Evolutionary conservation across 2,329 filamentous ascomycete genomes (phyloP), one percentile per base, ranked within the genome.

Genomic region (Cladophialophora immunda): DNA sequence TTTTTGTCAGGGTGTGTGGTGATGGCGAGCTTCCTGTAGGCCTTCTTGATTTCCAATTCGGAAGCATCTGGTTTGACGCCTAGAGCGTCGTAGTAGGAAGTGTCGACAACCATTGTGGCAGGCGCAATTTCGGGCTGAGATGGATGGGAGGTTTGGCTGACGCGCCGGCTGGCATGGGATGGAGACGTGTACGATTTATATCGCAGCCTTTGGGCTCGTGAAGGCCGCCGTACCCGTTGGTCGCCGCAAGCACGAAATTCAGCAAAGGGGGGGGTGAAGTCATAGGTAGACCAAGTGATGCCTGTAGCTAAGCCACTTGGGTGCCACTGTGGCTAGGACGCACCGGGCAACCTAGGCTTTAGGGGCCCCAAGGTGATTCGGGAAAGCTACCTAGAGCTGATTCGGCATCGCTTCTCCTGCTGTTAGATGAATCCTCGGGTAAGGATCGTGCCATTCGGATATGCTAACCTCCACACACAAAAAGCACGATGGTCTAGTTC

Each of bases 21-120:
- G 79, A 98, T 97, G 73, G 95, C 95, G 73, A 95, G 87, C 82
- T 94, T 97, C 78, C 94, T 89, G 81, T 97, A 97, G 30, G 94
- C 94, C 83, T 97, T 97, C 81, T 97, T 97, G 81, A 97, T 97
- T 78, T 97, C 93, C 58, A 97, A 87, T 78, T 94, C 92, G 45
- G 92, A 91, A 32, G 94, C 94, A 64, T 90, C 92, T 72, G 93
- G 90, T 81, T 90, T 84, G 75, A 97, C 93, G 76, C 91, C 92
- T 45, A 97, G 85, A 73, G 88, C 89, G 81, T 97, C 93, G 81
- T 96, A 96, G 81, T 97, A 97, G 73, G 88, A 83, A 66, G 92
- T 96, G 80, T 97, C 93, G 75, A 91, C 91, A 74, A 95, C 93
- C 93, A 96, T 96, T 9, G 45, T 50, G 25, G 45, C 45, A 25